Evolutionary conservation across 2,329 filamentous ascomycete species (phyloP).

Genomic region (Westerdykella ornata): DNA sequence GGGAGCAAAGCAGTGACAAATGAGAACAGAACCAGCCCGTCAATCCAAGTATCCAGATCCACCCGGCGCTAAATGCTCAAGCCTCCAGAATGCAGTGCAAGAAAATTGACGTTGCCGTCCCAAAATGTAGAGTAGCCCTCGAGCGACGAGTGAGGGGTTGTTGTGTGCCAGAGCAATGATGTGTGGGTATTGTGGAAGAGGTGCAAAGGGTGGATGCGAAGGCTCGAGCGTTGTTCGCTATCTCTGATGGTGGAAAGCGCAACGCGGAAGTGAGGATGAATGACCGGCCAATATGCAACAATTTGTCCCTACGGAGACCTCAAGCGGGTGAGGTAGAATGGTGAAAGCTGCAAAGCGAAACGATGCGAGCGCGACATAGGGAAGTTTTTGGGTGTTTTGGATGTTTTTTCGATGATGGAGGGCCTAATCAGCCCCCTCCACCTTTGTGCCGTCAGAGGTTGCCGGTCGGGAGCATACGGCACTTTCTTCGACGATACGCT

Average conservation of each 20-base stretch:
- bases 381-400: conserved; percentile 17
- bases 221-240: conserved; percentile 13
- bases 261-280: conserved; percentile 13
- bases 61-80: conserved; percentile 17
- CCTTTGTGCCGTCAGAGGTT: conserved; percentile 23
- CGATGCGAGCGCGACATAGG: conserved; percentile 26
- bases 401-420: conserved; percentile 22
- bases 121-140: not conserved
- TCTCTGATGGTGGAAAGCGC: conserved; percentile 1
- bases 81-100: conserved; percentile 10
- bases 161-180: conserved; percentile 12
- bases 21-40: conserved; percentile 16
- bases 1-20: conserved; percentile 14
- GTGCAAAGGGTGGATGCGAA: conserved; percentile 14
- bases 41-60: not conserved
- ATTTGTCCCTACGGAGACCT: conserved; percentile 26
- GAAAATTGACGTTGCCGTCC: conserved; percentile 31
- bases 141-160: too few species aligned
- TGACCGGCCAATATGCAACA: conserved; percentile 32
- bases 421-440: conserved; percentile 1
- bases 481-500: conserved; percentile 78
- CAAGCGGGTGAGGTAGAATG: conserved; percentile 28
- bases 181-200: too few species aligned
- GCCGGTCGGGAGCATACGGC: conserved; percentile 36
- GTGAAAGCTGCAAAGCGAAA: conserved; percentile 16